Conservation (phyloP, 2,329 filamentous ascomycete species). For the Sarocladiaceae sp. region DNA sequence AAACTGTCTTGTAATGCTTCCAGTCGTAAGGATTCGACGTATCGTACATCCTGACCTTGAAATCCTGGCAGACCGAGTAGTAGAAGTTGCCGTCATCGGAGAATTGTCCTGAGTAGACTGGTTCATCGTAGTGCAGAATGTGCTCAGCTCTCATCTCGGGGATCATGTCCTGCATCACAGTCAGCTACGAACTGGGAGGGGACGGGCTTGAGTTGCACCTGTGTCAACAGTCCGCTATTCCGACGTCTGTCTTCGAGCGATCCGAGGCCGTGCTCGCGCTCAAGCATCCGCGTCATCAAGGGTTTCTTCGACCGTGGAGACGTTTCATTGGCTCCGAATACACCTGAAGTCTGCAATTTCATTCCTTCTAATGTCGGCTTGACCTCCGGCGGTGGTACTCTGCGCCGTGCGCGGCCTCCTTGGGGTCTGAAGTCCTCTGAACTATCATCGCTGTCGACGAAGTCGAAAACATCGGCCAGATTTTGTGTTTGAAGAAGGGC, state of each 20-base stretch:
- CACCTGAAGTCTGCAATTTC: slow-evolving; percentile 76
- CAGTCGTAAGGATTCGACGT: slow-evolving; percentile 93
- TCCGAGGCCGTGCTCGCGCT: slow-evolving; percentile 75
- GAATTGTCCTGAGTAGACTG: slow-evolving; percentile 94
- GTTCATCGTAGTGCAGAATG: slow-evolving; percentile 79
- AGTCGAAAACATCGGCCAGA: background rate
- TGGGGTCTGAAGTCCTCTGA: background rate
- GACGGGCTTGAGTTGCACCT: slow-evolving; percentile 38
- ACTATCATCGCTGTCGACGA: slow-evolving; percentile 1
- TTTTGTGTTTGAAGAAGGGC: background rate
- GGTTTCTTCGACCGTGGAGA: slow-evolving; percentile 52
- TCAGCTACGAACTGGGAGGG: background rate
- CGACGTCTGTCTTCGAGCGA: slow-evolving; percentile 53
- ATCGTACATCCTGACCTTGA: slow-evolving; percentile 94
- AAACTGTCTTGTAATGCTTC: slow-evolving; percentile 90
- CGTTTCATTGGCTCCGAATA: slow-evolving; percentile 66
- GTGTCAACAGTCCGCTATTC: slow-evolving; percentile 63
- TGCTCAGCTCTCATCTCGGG: slow-evolving; percentile 75
- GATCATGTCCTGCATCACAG: slow-evolving; percentile 58
- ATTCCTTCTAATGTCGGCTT: slow-evolving; percentile 44
- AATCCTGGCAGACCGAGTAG: slow-evolving; percentile 87
- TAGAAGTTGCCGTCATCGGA: slow-evolving; percentile 98
- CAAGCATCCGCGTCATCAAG: slow-evolving; percentile 68
- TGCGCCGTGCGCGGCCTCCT: background rate
- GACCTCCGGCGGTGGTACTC: background rate